Conservation (phyloP, 1,284 basidiomycete species). For the Termitomyces sp. region DNA sequence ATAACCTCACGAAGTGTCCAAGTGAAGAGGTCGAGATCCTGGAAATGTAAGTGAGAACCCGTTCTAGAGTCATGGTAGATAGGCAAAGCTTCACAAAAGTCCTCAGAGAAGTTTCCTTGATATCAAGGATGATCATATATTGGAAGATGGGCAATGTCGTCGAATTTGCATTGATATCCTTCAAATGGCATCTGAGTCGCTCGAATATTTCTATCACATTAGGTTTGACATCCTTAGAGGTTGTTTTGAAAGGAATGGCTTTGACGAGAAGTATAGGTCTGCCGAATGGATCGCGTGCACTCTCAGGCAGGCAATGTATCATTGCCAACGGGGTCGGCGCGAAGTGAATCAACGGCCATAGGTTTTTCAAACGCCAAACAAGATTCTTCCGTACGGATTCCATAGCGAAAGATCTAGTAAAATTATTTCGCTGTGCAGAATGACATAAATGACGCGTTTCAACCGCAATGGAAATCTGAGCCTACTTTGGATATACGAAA, state of each 20-base stretch:
- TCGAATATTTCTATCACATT: conserved; percentile 48
- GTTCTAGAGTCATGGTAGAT: conserved; percentile 9
- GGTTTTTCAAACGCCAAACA: conserved; percentile 50
- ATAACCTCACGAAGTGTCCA: conserved; percentile 64
- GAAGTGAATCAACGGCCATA: conserved; percentile 34
- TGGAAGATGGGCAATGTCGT: conserved; percentile 44
- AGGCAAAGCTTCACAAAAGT: conserved; percentile 44
- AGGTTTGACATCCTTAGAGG: conserved; percentile 33
- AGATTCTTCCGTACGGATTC: conserved; percentile 52
- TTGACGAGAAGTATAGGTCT: conserved; percentile 56
- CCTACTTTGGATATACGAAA: conserved; percentile 64
- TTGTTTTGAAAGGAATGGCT: conserved; percentile 32
- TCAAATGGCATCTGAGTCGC: conserved; percentile 48
- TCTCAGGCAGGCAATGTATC: conserved; percentile 47
- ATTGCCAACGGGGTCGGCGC: conserved; percentile 25
- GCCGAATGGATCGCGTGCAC: conserved; percentile 51
- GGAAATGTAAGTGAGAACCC: conserved; percentile 12
- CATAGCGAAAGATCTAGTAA: conserved; percentile 57
- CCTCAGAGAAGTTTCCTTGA: conserved; percentile 53
- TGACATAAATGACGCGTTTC: conserved; percentile 14
- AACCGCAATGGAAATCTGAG: conserved; percentile 12
- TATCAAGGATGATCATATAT: conserved; percentile 66
- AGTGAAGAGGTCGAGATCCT: conserved; percentile 58
- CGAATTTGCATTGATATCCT: conserved; percentile 31
- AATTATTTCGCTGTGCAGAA: conserved; percentile 54